phyloP scores from a whole-genome alignment of 495 filamentous ascomycete species.

The Cercophora sp. region DNA sequence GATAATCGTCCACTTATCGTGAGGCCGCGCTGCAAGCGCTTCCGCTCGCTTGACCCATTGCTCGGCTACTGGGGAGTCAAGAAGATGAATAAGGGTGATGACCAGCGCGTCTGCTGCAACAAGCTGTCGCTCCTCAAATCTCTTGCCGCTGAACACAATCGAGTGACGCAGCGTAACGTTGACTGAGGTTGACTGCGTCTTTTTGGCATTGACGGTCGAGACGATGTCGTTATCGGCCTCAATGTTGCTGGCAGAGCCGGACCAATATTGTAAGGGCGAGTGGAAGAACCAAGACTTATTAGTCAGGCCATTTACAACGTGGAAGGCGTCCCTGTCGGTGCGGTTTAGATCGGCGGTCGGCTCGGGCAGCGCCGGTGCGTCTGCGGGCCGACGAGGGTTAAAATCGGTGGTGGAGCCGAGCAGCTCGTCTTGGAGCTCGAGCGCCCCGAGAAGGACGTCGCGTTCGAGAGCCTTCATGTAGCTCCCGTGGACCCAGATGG shows the following conservation, averaged over 20 bases:
- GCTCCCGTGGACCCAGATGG: slow-evolving; percentile 56
- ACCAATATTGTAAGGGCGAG: slow-evolving; percentile 73
- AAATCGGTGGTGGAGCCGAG: slow-evolving; percentile 52
- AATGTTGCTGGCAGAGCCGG: slow-evolving; percentile 54
- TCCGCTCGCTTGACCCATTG: slow-evolving; percentile 55
- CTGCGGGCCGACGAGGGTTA: slow-evolving; percentile 35
- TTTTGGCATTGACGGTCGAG: slow-evolving; percentile 57
- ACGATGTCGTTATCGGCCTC: slow-evolving; percentile 55
- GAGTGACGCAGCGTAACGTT: slow-evolving; percentile 68
- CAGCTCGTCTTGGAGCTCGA: slow-evolving; percentile 59
- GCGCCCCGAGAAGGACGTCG: slow-evolving; percentile 55
- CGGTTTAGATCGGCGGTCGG: slow-evolving; percentile 28
- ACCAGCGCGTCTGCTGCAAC: slow-evolving; percentile 68
- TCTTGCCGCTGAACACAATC: slow-evolving; percentile 71
- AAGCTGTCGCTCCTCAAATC: slow-evolving; percentile 57
- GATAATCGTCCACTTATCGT: slow-evolving; percentile 56
- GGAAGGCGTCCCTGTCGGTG: slow-evolving; percentile 44
- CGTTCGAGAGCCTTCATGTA: slow-evolving; percentile 67
- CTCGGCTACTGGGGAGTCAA: slow-evolving; percentile 52
- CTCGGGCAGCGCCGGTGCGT: slow-evolving; percentile 9
- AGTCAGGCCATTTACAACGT: slow-evolving; percentile 48
- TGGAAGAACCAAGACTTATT: slow-evolving; percentile 62
- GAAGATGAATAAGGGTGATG: slow-evolving; percentile 63
- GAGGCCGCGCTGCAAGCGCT: slow-evolving; percentile 39
- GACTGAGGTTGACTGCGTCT: slow-evolving; percentile 51